Evolutionary conservation across 345 rosid genomes (phyloP).

Genomic region (Lumnitzera racemosa): DNA sequence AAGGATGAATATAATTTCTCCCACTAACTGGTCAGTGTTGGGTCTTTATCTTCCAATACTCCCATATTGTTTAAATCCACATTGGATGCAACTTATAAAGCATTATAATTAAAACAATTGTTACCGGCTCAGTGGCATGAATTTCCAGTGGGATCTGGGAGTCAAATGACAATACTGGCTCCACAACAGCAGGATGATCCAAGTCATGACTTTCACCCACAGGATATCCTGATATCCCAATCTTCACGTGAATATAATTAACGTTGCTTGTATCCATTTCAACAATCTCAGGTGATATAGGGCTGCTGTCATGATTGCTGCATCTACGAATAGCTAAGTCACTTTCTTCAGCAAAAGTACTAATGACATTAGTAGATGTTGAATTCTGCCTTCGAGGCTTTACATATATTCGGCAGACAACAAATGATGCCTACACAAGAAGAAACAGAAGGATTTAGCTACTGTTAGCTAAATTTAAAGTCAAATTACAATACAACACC

Average conservation of each 20-base stretch:
- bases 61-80: too few species aligned
- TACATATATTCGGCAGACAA: slow-evolving; percentile 36
- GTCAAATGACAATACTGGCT: too few species aligned
- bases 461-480: too few species aligned
- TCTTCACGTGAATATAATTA: slow-evolving; percentile 6
- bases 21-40: too few species aligned
- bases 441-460: slow-evolving; percentile 2
- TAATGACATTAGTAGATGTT: slow-evolving; percentile 23
- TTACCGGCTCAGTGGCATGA: too few species aligned
- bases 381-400: slow-evolving; percentile 28
- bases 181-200: neutral
- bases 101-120: too few species aligned
- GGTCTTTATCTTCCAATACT: too few species aligned
- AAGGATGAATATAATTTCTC: too few species aligned
- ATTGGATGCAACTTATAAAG: too few species aligned
- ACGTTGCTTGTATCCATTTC: slow-evolving; percentile 11
- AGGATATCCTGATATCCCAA: neutral
- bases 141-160: too few species aligned
- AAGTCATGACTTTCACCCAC: too few species aligned
- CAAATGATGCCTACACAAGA: slow-evolving; percentile 40
- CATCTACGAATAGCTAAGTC: slow-evolving; percentile 27
- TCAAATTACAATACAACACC: too few species aligned
- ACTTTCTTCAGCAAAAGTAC: slow-evolving; percentile 32
- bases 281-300: slow-evolving; percentile 15
- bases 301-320: slow-evolving; percentile 32